Base-by-base conservation (phyloP, 2,329 filamentous ascomycete species). In the Zymoseptoria brevis region DNA sequence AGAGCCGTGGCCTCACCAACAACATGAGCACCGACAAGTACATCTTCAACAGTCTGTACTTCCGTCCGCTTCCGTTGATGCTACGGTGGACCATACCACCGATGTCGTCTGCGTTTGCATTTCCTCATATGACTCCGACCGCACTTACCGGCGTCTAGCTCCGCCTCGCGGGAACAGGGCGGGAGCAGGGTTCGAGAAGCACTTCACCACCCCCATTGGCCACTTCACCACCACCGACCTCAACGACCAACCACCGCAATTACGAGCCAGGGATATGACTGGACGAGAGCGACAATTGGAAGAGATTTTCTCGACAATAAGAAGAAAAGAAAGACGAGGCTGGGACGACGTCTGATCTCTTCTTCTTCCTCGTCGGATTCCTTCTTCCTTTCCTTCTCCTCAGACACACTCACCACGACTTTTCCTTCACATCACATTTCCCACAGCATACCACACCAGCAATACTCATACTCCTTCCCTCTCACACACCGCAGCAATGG, bases 401-500 rank as follows among this genome's bases (percentile, higher is more conserved):
- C 35, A 45, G 35, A 45, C 35, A 45, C 35, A 45, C 16, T n/a
- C 35, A 45, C 16, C 35, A 45, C 35, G 6, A 13, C 16, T 45
- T 16, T n/a, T n/a, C 35, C 35, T 45, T 45, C 11, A 45, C 13
- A 16, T 45, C 35, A n/a, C 35, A 45, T 16, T 16, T 45, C 7
- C 6, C 35, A 45, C 35, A 45, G 26, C 26, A 29, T 29, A 29
- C 16, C 35, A 45, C 54, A 41, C 26, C 41, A 16, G 2, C 55
- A 19, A 19, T n/a, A 54, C 16, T n/a, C n/a, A n/a, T n/a, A n/a
- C n/a, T n/a, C n/a, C n/a, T 24, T 24, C n/a, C 21, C 11, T 22
- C 22, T 9, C 35, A 22, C 6, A 24, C 50, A 22, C 57, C 22
- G 19, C 30, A 50, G 41, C 35, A 45, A 64, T 64, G 60, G 60